Evolutionary conservation across 805 yeast genomes (phyloP).

Genomic region (Candida ascalaphidarum): DNA sequence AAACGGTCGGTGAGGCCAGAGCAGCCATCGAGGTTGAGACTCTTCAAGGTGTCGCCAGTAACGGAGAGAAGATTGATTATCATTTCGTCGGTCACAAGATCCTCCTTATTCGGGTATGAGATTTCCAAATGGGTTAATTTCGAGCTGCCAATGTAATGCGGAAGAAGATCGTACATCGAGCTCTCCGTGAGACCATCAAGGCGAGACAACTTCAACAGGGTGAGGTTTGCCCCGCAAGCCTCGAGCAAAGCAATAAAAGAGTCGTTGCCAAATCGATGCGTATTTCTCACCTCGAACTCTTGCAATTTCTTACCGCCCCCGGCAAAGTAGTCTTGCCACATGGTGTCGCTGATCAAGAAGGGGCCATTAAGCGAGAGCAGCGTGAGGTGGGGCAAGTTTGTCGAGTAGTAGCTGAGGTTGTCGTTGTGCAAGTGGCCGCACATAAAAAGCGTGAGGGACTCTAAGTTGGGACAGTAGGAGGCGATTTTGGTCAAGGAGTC

Average conservation of each 20-base stretch:
- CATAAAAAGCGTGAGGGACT: slow-evolving; percentile 66
- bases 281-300: slow-evolving; percentile 61
- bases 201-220: slow-evolving; percentile 52
- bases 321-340: slow-evolving; percentile 75
- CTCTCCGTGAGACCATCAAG: slow-evolving; percentile 63
- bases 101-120: slow-evolving; percentile 59
- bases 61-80: slow-evolving; percentile 51
- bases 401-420: slow-evolving; percentile 52
- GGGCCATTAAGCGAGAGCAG: slow-evolving; percentile 79
- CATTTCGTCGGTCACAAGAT: slow-evolving; percentile 59
- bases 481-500: slow-evolving; percentile 65
- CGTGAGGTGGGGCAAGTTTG: slow-evolving; percentile 47
- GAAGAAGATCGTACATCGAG: slow-evolving; percentile 52
- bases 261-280: slow-evolving; percentile 72
- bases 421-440: slow-evolving; percentile 88
- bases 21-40: slow-evolving; percentile 67
- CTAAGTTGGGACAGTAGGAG: slow-evolving; percentile 68
- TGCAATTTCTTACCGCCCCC: slow-evolving; percentile 44
- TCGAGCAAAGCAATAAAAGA: slow-evolving; percentile 56
- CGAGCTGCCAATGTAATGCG: slow-evolving; percentile 43
- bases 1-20: slow-evolving; percentile 60
- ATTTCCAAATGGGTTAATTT: slow-evolving; percentile 53
- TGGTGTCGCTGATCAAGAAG: slow-evolving; percentile 63
- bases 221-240: slow-evolving; percentile 45
- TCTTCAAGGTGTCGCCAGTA: slow-evolving; percentile 52